Base-by-base conservation (phyloP, 75 land plant species). In the Pinus albicaulis region DNA sequence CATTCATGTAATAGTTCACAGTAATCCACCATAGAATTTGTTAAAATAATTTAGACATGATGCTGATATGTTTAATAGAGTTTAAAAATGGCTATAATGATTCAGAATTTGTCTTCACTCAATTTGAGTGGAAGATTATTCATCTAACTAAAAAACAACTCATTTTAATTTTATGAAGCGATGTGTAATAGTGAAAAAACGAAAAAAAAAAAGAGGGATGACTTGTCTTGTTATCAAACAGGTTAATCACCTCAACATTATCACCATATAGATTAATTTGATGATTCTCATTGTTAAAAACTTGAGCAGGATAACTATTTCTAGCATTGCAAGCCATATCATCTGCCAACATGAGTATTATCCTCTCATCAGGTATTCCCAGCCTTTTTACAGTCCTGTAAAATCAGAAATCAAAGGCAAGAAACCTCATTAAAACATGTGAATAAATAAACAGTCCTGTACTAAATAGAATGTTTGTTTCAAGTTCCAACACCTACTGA, bases 281-380 rank as follows among this genome's bases (percentile, higher is more conserved):
- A 78, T 97, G 99, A 60, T 97, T 92, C 77, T 97, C 99, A 81
- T 97, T 97, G 87, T 97, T 97, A 71, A 97, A 97, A 24, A 97
- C 98, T 77, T 97, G 98, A 25, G 99, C 99, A 36, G 99, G 99
- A 61, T 94, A 88, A 70, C 78, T 92, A 73, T 97, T 97, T 78
- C 99, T 81, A 60, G 96, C 84, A 87, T 97, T 95, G 88, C 99
- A 97, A 38, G 99, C 99, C 90, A 97, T 95, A 73, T 97, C 99
- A 89, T 97, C 99, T 14, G 99, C 99, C 82, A 97, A 82, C 98
- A 97, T 97, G 25, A 97, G 93, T 76, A 97, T 95, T 76, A 97
- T 97, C 79, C 98, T 90, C 74, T 95, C 95, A 86, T 97, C 99
- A 59, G 98, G 98, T 60, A 97, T 92, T 60, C 98, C 99, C 31